These are phyloP conservation scores for Fusarium anthophilum DNA, from an alignment of 2,329 filamentous ascomycete species.

Conservation along the genomic window DNA sequence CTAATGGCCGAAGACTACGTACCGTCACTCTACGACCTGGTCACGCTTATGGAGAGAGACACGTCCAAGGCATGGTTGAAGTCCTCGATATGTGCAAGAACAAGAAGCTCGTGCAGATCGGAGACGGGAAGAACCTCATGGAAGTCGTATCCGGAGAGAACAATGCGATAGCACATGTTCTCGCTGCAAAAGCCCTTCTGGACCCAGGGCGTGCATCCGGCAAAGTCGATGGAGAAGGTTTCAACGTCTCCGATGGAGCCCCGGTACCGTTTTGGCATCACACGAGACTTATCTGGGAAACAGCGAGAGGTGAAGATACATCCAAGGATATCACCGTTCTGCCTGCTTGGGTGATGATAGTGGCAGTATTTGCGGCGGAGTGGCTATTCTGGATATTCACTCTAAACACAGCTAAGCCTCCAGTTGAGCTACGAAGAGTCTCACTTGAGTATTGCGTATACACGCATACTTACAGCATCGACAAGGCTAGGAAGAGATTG, in stretches of 20 bases:
- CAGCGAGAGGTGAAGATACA: conserved; percentile 18
- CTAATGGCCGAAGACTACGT: conserved; percentile 41
- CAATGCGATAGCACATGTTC: conserved; percentile 37
- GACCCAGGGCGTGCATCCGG: conserved; percentile 14
- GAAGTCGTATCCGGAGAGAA: conserved; percentile 44
- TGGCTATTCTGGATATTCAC: conserved; percentile 42
- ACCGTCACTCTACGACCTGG: conserved; percentile 43
- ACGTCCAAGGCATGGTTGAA: conserved; percentile 41
- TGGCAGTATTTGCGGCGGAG: conserved; percentile 14
- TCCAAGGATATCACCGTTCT: conserved; percentile 24
- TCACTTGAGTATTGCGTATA: conserved; percentile 35
- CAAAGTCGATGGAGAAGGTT: conserved; percentile 46
- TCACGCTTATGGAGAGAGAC: conserved; percentile 48
- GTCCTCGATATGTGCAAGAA: conserved; percentile 49
- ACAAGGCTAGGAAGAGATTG: conserved; percentile 15
- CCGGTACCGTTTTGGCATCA: conserved; percentile 48
- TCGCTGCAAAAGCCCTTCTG: conserved; percentile 43
- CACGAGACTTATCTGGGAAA: conserved; percentile 37
- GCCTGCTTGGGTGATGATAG: conserved; percentile 40
- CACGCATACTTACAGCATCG: conserved; percentile 19
- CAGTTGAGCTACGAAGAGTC: conserved; percentile 31
- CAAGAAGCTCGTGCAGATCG: conserved; percentile 45
- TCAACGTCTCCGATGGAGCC: conserved; percentile 49
- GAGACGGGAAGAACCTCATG: conserved; percentile 39
- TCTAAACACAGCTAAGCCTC: conserved; percentile 37